Percentiles rank a stretch among this genome's conserved stretches.
Evolutionary conservation across 495 filamentous ascomycete species (phyloP).

Genomic region (Penicillium arizonense): DNA sequence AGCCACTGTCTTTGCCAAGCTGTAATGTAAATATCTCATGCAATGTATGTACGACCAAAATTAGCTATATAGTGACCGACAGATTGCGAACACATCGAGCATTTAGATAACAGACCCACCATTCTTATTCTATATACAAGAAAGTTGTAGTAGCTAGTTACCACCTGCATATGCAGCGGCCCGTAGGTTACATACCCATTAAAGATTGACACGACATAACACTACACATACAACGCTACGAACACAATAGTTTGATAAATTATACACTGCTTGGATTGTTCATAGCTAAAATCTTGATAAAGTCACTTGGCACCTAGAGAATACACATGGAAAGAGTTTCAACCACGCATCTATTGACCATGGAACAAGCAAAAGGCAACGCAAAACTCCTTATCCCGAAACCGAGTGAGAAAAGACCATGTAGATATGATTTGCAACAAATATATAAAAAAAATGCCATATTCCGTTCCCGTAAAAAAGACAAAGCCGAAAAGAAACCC

Average conservation of each 20-base stretch:
- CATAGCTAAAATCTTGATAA: not conserved
- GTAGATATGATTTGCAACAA: slow-evolving; percentile 8
- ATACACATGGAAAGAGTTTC: slow-evolving; percentile 1
- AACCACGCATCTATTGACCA: slow-evolving; percentile 7
- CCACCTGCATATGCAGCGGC: too few species aligned
- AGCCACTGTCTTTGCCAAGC: slow-evolving; percentile 62
- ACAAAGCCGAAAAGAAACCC: slow-evolving; percentile 1
- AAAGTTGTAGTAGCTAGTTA: too few species aligned
- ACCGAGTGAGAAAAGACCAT: slow-evolving; percentile 10
- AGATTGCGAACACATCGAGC: too few species aligned
- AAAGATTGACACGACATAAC: too few species aligned
- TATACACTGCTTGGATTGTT: not conserved
- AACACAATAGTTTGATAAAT: too few species aligned
- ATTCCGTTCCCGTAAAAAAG: slow-evolving; percentile 4
- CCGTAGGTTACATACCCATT: too few species aligned
- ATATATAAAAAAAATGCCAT: not conserved
- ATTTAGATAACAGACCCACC: too few species aligned
- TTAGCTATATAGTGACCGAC: not conserved
- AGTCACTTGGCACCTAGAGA: not conserved
- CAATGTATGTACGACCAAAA: slow-evolving; percentile 7
- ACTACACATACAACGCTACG: too few species aligned
- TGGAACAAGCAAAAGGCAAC: slow-evolving; percentile 1
- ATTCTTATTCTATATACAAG: too few species aligned
- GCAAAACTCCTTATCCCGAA: slow-evolving; percentile 15
- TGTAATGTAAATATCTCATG: slow-evolving; percentile 25